These are phyloP conservation scores for Saccharomycopsis guyanensis DNA, from an alignment of 805 yeast genomes.

Conservation along the genomic window DNA sequence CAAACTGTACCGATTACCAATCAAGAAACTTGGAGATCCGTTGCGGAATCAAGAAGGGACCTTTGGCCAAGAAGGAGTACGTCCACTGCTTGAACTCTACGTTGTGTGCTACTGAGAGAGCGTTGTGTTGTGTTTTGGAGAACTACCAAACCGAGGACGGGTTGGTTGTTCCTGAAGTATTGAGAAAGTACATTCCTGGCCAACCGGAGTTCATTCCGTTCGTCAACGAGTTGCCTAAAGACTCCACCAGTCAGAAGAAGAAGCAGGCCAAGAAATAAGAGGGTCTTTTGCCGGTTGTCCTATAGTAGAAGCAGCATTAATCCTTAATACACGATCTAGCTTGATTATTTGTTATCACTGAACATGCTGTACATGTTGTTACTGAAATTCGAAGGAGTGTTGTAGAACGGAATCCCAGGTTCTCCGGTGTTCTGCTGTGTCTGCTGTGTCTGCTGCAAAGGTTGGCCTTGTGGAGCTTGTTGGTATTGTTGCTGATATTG, in stretches of 20 bases:
- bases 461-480: conserved; percentile 21
- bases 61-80: conserved; percentile 93
- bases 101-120: conserved; percentile 96
- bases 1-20: conserved; percentile 99
- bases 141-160: conserved; percentile 98
- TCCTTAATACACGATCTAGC: too few species aligned
- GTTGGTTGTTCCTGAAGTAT: conserved; percentile 84
- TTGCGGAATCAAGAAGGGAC: conserved; percentile 94
- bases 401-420: conserved; percentile 35
- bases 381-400: conserved; percentile 44
- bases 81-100: conserved; percentile 98
- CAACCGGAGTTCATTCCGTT: conserved; percentile 95
- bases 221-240: conserved; percentile 86
- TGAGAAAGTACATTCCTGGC: conserved; percentile 95
- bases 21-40: conserved; percentile 97
- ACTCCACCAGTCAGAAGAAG: conserved; percentile 75
- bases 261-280: conserved; percentile 34
- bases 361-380: conserved; percentile 36
- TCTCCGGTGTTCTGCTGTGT: conserved; percentile 9
- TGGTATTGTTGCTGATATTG: conserved; percentile 8
- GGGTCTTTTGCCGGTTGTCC: background rate
- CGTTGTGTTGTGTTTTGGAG: conserved; percentile 93
- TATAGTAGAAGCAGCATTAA: background rate
- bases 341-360: conserved; percentile 9
- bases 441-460: conserved; percentile 24